Conservation (phyloP, 129 eudicot species). For the Scalesia atractyloides region DNA sequence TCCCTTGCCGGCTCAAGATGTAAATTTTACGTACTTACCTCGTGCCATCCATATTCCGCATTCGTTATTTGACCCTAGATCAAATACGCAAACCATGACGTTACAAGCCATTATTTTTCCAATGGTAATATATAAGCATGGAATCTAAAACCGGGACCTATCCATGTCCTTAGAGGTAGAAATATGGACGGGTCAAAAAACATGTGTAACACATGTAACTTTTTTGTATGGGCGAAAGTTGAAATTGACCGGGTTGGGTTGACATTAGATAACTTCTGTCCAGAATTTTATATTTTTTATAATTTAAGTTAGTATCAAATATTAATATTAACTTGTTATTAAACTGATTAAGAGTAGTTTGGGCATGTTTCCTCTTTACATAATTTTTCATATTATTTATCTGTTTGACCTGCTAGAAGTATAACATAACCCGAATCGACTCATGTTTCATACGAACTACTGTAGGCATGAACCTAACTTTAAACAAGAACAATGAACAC, state of each 20-base stretch:
- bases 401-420: background rate
- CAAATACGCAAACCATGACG: background rate
- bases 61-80: slow-evolving; percentile 5
- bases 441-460: background rate
- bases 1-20: background rate
- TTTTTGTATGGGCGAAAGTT: background rate
- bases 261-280: background rate
- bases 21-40: slow-evolving; percentile 6
- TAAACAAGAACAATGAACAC: background rate
- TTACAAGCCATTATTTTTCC: background rate
- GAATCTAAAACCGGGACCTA: too few species aligned
- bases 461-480: background rate
- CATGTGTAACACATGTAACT: background rate
- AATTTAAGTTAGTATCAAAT: background rate
- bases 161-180: background rate
- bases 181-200: background rate
- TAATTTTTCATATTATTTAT: too few species aligned
- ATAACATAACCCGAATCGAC: background rate
- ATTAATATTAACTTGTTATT: background rate
- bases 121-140: too few species aligned
- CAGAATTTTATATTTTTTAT: background rate
- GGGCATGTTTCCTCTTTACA: background rate
- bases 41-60: slow-evolving; percentile 19
- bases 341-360: background rate
- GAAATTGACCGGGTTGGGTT: background rate